Evolutionary conservation across 2,329 filamentous ascomycete genomes (phyloP).

Genomic region (Tolypocladium ovalisporum): DNA sequence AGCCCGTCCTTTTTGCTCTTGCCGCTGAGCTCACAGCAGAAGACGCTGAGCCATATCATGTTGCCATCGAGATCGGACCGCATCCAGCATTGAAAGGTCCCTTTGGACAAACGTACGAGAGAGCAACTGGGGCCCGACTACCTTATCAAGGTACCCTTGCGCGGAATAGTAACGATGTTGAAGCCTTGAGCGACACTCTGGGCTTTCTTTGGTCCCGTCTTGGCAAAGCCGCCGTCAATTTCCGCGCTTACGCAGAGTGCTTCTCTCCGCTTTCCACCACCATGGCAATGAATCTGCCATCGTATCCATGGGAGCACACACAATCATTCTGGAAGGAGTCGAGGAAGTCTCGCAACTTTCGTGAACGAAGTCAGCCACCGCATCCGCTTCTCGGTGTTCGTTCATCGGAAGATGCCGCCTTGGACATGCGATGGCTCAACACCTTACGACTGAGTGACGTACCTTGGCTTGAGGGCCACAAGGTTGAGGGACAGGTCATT

Average conservation of each 20-base stretch:
- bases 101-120: slow-evolving; percentile 17
- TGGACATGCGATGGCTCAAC: slow-evolving; percentile 10
- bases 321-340: slow-evolving; percentile 16
- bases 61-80: slow-evolving; percentile 22
- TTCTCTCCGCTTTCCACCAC: neutral
- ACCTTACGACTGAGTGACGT: slow-evolving; percentile 9
- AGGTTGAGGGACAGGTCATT: slow-evolving; percentile 12
- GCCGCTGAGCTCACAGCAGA: slow-evolving; percentile 6
- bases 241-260: neutral
- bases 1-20: slow-evolving; percentile 10
- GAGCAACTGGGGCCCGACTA: slow-evolving; percentile 2
- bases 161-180: slow-evolving; percentile 9
- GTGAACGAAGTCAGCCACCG: slow-evolving; percentile 1
- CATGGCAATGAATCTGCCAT: slow-evolving; percentile 15
- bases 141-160: slow-evolving; percentile 12
- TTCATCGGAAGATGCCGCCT: neutral
- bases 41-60: slow-evolving; percentile 2
- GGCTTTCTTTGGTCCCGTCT: slow-evolving; percentile 1
- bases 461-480: slow-evolving; percentile 21
- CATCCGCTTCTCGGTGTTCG: slow-evolving; percentile 16
- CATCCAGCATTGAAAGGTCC: slow-evolving; percentile 31
- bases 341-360: slow-evolving; percentile 2
- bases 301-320: slow-evolving; percentile 29
- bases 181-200: slow-evolving; percentile 6
- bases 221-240: slow-evolving; percentile 1